Evolutionary conservation across 2,329 filamentous ascomycete species (phyloP).

Genomic region (Blastomyces percursus): DNA sequence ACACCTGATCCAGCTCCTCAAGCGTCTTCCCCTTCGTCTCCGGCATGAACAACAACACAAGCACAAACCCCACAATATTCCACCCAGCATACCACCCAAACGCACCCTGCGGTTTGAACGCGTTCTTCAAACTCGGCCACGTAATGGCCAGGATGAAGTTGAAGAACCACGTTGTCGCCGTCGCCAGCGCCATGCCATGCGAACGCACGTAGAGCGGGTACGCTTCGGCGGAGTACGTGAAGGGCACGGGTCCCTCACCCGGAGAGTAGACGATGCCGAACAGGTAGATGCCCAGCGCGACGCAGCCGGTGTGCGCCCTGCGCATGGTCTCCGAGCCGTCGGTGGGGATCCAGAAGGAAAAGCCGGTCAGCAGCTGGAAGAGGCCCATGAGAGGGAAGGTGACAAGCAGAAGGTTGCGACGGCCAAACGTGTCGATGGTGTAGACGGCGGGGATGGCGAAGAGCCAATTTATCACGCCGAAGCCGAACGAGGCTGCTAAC

Average conservation of each 20-base stretch:
- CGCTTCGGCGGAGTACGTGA: slow-evolving; percentile 57
- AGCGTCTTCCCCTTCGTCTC: slow-evolving; percentile 35
- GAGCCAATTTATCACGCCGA: slow-evolving; percentile 54
- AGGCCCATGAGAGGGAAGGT: slow-evolving; percentile 56
- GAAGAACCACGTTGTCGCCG: slow-evolving; percentile 53
- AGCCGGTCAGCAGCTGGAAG: slow-evolving; percentile 43
- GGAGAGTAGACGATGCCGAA: slow-evolving; percentile 41
- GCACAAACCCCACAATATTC: slow-evolving; percentile 38
- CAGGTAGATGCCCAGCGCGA: slow-evolving; percentile 35
- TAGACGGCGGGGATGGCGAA: slow-evolving; percentile 54
- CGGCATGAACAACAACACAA: slow-evolving; percentile 33
- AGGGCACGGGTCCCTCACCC: slow-evolving; percentile 54
- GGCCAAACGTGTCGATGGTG: slow-evolving; percentile 58
- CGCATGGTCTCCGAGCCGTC: slow-evolving; percentile 14
- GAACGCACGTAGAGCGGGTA: slow-evolving; percentile 54
- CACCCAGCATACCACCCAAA: slow-evolving; percentile 42
- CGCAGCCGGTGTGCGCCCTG: slow-evolving; percentile 30
- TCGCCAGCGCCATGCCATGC: slow-evolving; percentile 51
- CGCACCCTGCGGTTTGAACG: slow-evolving; percentile 42
- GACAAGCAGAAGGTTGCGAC: slow-evolving; percentile 50
- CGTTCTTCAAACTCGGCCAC: slow-evolving; percentile 41
- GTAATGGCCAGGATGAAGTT: slow-evolving; percentile 45
- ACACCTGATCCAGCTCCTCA: slow-evolving; percentile 44
- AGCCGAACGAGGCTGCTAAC: slow-evolving; percentile 47
- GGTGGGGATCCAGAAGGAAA: slow-evolving; percentile 42